Evolutionary conservation across 2,329 filamentous ascomycete genomes (phyloP).

Genomic region (Colletotrichum chlorophyti): DNA sequence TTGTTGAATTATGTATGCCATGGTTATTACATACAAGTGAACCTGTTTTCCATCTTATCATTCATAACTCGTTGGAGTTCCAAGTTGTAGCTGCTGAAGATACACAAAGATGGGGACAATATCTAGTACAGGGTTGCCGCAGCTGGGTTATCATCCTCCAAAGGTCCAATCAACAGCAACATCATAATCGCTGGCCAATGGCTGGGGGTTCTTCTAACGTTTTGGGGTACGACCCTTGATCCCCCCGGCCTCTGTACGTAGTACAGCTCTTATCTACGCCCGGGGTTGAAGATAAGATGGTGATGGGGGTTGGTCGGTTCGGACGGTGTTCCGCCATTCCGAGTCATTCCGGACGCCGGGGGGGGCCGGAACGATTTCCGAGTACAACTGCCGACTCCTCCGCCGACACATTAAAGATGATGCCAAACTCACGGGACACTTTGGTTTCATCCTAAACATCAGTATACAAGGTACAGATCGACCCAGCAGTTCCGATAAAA

Average conservation of each 20-base stretch:
- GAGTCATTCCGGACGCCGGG: background rate
- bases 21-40: background rate
- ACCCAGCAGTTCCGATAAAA: background rate
- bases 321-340: conserved; percentile 2
- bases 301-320: background rate
- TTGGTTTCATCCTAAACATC: too few species aligned
- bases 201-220: background rate
- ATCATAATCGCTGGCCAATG: conserved; percentile 15
- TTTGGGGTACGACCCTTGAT: background rate
- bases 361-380: background rate
- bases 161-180: conserved; percentile 11
- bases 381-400: background rate
- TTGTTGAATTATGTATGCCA: conserved; percentile 18
- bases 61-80: background rate
- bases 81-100: background rate
- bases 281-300: conserved; percentile 20
- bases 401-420: conserved; percentile 5
- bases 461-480: background rate
- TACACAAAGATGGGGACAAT: conserved; percentile 6
- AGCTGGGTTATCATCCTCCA: conserved; percentile 10
- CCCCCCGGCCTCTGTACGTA: background rate
- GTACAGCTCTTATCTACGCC: conserved; percentile 9
- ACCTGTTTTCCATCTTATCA: background rate
- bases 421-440: background rate
- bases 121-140: background rate